Conservation (phyloP, 169 alveolate species). For the Plasmodium billcollinsi region DNA sequence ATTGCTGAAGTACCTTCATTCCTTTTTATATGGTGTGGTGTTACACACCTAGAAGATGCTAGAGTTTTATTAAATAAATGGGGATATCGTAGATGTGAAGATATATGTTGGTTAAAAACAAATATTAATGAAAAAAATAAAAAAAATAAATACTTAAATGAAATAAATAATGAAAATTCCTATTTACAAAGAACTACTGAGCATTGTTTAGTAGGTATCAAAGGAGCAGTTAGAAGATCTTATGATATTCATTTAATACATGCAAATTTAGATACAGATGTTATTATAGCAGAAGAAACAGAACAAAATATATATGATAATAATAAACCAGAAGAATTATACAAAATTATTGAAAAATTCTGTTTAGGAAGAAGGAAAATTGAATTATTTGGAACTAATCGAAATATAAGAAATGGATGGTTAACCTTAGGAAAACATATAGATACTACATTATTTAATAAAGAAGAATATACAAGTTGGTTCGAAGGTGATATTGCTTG, state of each 20-base stretch:
- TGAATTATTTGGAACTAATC: constrained; percentile 93
- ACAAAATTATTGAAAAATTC: constrained; percentile 93
- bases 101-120: constrained; percentile 95
- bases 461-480: constrained; percentile 87
- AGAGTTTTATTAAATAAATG: constrained; percentile 89
- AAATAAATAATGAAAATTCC: constrained; percentile 74
- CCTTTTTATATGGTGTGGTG: constrained; percentile 93
- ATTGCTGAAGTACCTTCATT: constrained; percentile 93
- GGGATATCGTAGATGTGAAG: constrained; percentile 96
- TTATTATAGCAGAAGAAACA: constrained; percentile 93
- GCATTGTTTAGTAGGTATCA: constrained; percentile 95
- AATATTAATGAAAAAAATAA: constrained; percentile 84
- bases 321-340: constrained; percentile 92
- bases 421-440: constrained; percentile 91
- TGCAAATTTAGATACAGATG: constrained; percentile 96
- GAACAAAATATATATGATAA: constrained; percentile 78
- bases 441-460: constrained; percentile 82
- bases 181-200: constrained; percentile 92
- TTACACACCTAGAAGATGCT: constrained; percentile 90
- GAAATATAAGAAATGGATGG: constrained; percentile 92
- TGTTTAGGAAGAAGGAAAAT: constrained; percentile 94
- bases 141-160: constrained; percentile 76
- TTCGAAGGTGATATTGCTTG: constrained; percentile 89
- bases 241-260: constrained; percentile 93
- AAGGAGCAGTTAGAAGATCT: constrained; percentile 92